phyloP scores from a whole-genome alignment of 306 rosid genomes.

The Ziziphus jujuba region DNA sequence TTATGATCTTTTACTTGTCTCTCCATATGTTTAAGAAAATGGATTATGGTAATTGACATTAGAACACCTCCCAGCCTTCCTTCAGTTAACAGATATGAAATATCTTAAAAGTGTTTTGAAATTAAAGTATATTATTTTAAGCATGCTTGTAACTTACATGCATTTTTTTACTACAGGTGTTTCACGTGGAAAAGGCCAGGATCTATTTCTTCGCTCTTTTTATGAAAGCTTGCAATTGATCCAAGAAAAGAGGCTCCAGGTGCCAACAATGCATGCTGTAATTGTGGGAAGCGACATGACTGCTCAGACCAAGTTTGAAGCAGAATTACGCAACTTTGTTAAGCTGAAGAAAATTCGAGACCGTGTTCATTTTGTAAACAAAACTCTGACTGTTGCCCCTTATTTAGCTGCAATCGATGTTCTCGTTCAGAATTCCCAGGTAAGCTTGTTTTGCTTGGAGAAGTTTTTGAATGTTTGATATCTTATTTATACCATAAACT shows the following conservation, averaged over 20 bases:
- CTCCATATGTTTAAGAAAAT: constrained; percentile 3
- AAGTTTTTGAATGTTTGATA: background rate
- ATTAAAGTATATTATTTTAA: background rate
- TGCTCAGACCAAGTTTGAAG: constrained; percentile 76
- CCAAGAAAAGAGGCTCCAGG: constrained; percentile 73
- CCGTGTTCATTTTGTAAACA: constrained; percentile 86
- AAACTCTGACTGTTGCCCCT: constrained; percentile 90
- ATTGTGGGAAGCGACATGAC: constrained; percentile 90
- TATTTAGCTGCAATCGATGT: constrained; percentile 93
- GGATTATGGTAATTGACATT: background rate
- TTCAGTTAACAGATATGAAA: background rate
- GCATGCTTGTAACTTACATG: background rate
- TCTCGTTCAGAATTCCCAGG: constrained; percentile 98
- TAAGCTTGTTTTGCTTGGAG: constrained; percentile 19
- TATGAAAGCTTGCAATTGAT: constrained; percentile 63
- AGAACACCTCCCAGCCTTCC: background rate
- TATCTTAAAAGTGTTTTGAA: background rate
- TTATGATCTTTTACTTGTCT: background rate
- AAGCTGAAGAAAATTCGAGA: constrained; percentile 68
- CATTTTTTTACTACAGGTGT: constrained; percentile 54
- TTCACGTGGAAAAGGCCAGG: constrained; percentile 96
- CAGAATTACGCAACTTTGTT: constrained; percentile 71
- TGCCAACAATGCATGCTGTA: constrained; percentile 87
- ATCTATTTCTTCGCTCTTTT: constrained; percentile 81
- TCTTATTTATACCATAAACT: background rate